Evolutionary conservation across 352 stramenopile species (phyloP).

Genomic region (Phytophthora hibernalis): DNA sequence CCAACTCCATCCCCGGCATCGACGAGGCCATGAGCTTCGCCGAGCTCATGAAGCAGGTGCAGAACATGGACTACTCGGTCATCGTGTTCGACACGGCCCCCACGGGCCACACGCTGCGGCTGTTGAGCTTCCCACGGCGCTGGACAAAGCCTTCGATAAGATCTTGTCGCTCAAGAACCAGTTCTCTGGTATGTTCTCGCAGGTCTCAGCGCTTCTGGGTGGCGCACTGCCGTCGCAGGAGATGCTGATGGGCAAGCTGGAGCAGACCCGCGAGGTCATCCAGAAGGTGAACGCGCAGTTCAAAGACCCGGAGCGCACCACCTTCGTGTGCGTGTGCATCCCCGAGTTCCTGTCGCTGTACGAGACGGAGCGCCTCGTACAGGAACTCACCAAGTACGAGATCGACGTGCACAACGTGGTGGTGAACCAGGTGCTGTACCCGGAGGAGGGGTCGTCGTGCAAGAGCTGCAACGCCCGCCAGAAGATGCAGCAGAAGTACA

Average conservation of each 20-base stretch:
- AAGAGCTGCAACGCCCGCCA: slow-evolving; percentile 97
- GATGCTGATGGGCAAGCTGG: slow-evolving; percentile 96
- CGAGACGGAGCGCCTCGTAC: slow-evolving; percentile 99
- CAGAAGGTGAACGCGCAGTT: slow-evolving; percentile 99
- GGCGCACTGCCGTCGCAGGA: slow-evolving; percentile 89
- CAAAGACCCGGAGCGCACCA: slow-evolving; percentile 98
- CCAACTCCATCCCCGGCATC: slow-evolving; percentile 98
- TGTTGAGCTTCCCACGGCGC: slow-evolving; percentile 98
- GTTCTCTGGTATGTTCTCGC: slow-evolving; percentile 89
- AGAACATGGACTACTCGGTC: slow-evolving; percentile 98
- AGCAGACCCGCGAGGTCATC: slow-evolving; percentile 96
- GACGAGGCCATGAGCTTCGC: slow-evolving; percentile 99
- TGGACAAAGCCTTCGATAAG: slow-evolving; percentile 99
- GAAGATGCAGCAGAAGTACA: slow-evolving; percentile 99
- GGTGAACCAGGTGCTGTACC: slow-evolving; percentile 99
- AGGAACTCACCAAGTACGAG: slow-evolving; percentile 99
- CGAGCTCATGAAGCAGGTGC: slow-evolving; percentile 98
- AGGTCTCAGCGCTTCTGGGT: slow-evolving; percentile 81
- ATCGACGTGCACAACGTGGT: slow-evolving; percentile 99
- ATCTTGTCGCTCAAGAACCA: slow-evolving; percentile 97
- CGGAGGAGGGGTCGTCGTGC: slow-evolving; percentile 74
- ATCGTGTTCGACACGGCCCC: slow-evolving; percentile 99
- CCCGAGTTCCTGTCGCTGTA: slow-evolving; percentile 99
- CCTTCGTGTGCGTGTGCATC: slow-evolving; percentile 99
- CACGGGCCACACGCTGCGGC: slow-evolving; percentile 96